A percentile compares a stretch with the other conserved stretches of the same genome.
These are phyloP conservation scores for Tuber melanosporum DNA, from an alignment of 495 filamentous ascomycete species.

Conservation along the genomic window DNA sequence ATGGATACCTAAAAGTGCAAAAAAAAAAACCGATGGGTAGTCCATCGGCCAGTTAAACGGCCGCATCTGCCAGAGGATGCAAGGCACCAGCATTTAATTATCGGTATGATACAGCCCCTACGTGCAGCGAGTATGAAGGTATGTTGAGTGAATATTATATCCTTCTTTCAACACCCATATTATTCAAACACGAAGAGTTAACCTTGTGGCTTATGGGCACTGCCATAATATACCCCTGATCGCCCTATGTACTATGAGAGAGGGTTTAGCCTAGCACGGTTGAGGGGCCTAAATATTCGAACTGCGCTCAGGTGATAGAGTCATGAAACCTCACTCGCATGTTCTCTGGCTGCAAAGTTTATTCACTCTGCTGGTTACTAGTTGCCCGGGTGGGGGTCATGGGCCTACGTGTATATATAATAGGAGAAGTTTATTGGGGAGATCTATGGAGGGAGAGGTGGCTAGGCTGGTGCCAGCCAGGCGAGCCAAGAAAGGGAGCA, in stretches of 20 bases:
- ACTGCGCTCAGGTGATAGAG: accelerated
- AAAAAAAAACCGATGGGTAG: not conserved
- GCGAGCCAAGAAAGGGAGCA: not conserved
- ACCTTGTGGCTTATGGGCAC: not conserved
- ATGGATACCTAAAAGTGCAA: too few relatives aligned
- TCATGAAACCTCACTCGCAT: not conserved
- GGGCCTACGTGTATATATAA: not conserved
- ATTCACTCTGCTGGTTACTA: not conserved
- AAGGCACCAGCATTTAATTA: not conserved
- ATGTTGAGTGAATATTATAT: not conserved
- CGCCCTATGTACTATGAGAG: not conserved
- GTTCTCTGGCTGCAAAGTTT: not conserved
- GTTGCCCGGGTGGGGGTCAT: not conserved
- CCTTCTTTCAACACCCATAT: not conserved
- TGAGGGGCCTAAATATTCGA: not conserved
- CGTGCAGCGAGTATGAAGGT: not conserved
- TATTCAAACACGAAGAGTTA: not conserved
- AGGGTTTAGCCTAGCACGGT: not conserved
- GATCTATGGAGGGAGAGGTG: not conserved
- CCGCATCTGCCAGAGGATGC: not conserved
- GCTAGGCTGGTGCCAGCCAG: not conserved
- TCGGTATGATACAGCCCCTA: not conserved
- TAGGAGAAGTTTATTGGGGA: not conserved
- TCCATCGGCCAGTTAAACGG: not conserved
- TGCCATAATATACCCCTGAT: not conserved